Base-by-base conservation (phyloP, 2,329 filamentous ascomycete genomes). In the Colletotrichum paranaense region DNA sequence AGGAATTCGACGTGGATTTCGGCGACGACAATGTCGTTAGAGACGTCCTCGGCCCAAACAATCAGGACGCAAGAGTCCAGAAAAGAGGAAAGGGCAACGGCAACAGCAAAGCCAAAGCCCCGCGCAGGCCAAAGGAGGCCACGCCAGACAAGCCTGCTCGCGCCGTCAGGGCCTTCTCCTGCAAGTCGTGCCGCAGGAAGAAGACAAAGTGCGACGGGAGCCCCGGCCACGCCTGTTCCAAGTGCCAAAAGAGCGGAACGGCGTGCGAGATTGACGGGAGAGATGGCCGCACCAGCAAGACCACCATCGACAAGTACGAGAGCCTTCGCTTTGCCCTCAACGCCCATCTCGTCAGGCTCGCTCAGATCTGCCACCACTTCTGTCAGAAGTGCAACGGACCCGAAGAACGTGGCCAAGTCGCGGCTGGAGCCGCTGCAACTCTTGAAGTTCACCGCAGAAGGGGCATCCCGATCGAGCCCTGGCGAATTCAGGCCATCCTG, bases 181-280 rank as follows among this genome's bases (percentile, higher is more conserved):
- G 62, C 30, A 28, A 38, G 4, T n/a, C 28, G 4, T 64, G 62
- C 30, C 62, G 62, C 9, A 28, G 46, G 19, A 64, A 52, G 46
- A 64, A 64, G 49, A 32, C 30, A 49, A 55, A 38, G 49, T 64
- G 62, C 46, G 62, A 49, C 42, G 22, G 62, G n/a, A 3, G 46
- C 28, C n/a, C 5, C n/a, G 28, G n/a, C n/a, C 9, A 7, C 19
- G 16, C 42, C 30, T 64, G 62, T n/a, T 4, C 1, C 2, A 6
- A 2, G 6, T 64, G 62, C 49, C 8, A 7, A 4, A 64, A 64
- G 46, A 35, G 32, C 14, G 16, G 24, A 16, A 9, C 14, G 14
- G 2, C 9, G 1, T 64, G 62, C 22, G 6, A 24, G 46, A 5
- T 64, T 30, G 24, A 22, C n/a, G 46, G 46, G 14, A 32, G 12